Percentiles rank a stretch among this genome's conserved stretches.
Conservation (phyloP, 768 basidiomycete species). For the Infundibulicybe gibba region DNA sequence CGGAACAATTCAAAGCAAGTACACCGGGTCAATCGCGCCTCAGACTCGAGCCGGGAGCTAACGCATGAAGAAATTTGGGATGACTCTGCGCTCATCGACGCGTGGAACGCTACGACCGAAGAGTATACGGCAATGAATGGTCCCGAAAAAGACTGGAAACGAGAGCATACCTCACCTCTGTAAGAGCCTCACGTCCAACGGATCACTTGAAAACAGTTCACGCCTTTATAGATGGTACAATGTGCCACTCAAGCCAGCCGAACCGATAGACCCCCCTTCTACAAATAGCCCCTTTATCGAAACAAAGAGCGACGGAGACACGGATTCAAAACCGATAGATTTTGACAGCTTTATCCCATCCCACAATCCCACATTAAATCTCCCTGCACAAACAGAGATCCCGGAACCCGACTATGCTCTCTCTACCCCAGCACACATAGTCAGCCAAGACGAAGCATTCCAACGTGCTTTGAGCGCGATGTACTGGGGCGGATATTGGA, state of each 20-base stretch:
- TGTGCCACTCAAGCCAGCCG: conserved; percentile 38
- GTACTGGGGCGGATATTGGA: conserved; percentile 91
- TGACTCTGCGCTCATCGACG: conserved; percentile 76
- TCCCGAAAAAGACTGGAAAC: conserved; percentile 68
- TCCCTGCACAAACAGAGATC: conserved; percentile 14
- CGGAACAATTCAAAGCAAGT: conserved; percentile 30
- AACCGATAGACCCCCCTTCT: conserved; percentile 6
- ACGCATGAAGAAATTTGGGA: conserved; percentile 83
- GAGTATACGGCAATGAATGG: conserved; percentile 79
- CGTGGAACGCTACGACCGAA: conserved; percentile 81
- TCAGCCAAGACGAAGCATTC: conserved; percentile 74
- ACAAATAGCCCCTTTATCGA: conserved; percentile 2
- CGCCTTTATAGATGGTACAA: conserved; percentile 69
- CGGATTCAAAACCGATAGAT: conserved; percentile 60
- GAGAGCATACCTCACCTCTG: conserved; percentile 72
- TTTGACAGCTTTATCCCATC: conserved; percentile 70
- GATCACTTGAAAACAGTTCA: neutral
- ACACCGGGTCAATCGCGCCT: conserved; percentile 32
- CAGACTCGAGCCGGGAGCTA: conserved; percentile 54
- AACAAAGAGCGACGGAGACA: conserved; percentile 22
- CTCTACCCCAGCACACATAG: conserved; percentile 31
- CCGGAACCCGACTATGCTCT: conserved; percentile 20
- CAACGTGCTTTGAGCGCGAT: conserved; percentile 70
- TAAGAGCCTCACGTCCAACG: conserved; percentile 30
- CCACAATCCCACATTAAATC: conserved; percentile 61